Evolutionary conservation across 1,284 basidiomycete genomes (phyloP), one percentile per base, ranked within the genome.

Genomic region (Schizophyllum amplum): DNA sequence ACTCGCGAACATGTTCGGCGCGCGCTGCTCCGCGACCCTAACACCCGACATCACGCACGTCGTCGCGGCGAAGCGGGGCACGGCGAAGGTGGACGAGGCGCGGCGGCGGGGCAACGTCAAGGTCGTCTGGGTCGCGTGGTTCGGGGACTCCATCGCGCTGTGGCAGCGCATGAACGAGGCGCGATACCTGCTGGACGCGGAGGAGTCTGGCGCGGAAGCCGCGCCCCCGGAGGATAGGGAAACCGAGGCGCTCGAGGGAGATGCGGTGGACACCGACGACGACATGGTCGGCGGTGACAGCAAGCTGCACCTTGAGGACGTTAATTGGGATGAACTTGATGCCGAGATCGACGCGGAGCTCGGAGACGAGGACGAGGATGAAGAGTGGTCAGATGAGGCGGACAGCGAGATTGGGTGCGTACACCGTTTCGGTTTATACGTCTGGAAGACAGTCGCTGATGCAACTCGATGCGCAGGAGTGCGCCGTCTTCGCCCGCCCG

Each of bases 71-170:
- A 90, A 92, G 88, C 79, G 82, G 60, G 92, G 92, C 33, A 98
- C 96, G 0, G 86, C 88, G 60, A 98, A 99, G 72, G 93, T 96
- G 1, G 86, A 93, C 64, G 75, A 79, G 49, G 94, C 94, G 0
- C 78, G 83, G 46, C 79, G 80, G 63, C 80, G 83, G 21, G 81
- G 84, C 6, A 80, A 80, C 13, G 80, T 92, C 63, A 83, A 89
- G 64, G 82, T 97, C 59, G 94, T 99, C 5, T 90, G 88, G 83
- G 74, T 91, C 2, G 75, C 82, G 7, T 98, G 95, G 95, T 88
- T 98, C 65, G 86, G 84, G 53, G 88, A 94, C 67, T 91, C 87
- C 11, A 77, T 95, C 55, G 86, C 89, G 17, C 73, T 86, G 27
- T 98, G 94, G 94, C 71, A 71, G 52, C 80, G 81, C 58, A 84